Evolutionary conservation across 352 stramenopile species (phyloP), one percentile per base, ranked within the genome.

Genomic region (Globisporangium orthogonon): DNA sequence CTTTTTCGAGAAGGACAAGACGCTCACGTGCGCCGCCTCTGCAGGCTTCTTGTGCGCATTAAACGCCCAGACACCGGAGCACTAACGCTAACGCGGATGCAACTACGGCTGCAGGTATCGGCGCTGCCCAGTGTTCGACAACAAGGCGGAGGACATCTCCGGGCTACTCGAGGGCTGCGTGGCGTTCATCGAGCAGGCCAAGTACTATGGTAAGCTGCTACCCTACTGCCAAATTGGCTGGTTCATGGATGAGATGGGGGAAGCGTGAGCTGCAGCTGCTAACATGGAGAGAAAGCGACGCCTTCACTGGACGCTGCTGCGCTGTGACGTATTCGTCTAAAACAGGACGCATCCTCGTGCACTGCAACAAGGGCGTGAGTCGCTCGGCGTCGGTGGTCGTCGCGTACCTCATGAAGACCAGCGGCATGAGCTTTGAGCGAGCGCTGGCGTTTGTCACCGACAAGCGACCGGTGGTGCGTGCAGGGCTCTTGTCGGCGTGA

Each of bases 321-420:
- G 7, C 48, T 3, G 7, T 52, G 10, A 30, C 37, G 49, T 29
- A 52, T 3, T 23, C 23, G 23, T 23, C 23, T 23, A 23, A 23
- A 23, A 23, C 48, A 94, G 82, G 84, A 46, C 75, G 81, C 40
- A 88, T 97, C 41, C 74, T 97, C 35, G 88, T 97, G 54, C 90
- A 97, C 64, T 97, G 90, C 68, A 93, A 91, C 68, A 94, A 95
- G 68, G 90, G 90, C 54, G 81, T 97, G 54, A 96, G 85, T 63
- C 79, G 90, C 51, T 97, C 87, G 31, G 78, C 83, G 52, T 94
- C 88, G 30, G 83, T 97, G 62, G 86, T 97, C 35, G 63, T 94
- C 45, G 90, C 81, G 14, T 97, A 97, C 75, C 67, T 97, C 29
- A 97, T 97, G 77, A 91, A 94, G 55, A 65, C 70, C n/a, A 61